Percentiles rank a stretch among this genome's conserved stretches.
Conservation (phyloP, 352 stramenopile genomes). For the Elongisporangium undulatum region DNA sequence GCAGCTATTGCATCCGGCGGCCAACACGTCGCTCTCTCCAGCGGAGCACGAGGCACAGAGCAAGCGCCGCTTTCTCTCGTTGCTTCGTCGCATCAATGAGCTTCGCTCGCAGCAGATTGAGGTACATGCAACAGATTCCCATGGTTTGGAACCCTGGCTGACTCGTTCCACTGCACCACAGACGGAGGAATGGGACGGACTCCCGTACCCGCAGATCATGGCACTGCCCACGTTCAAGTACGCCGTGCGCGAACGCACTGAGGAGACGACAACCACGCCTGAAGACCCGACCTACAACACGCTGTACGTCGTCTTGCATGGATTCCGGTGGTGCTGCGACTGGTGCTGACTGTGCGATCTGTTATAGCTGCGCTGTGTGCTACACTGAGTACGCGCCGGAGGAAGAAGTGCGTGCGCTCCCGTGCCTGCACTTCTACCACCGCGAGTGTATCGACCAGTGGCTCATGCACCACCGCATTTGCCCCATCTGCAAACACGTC, state of each 20-base stretch:
- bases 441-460: constrained; percentile 89
- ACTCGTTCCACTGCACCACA: constrained; percentile 10
- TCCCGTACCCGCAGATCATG: constrained; percentile 82
- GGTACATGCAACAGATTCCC: constrained; percentile 7
- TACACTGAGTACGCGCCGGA: constrained; percentile 72
- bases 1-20: constrained; percentile 1
- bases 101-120: constrained; percentile 76
- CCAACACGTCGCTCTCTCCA: background rate
- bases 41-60: constrained; percentile 35
- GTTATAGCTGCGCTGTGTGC: constrained; percentile 65
- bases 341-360: background rate
- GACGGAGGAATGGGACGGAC: constrained; percentile 63
- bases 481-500: constrained; percentile 85
- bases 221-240: constrained; percentile 79
- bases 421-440: constrained; percentile 88
- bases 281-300: constrained; percentile 47
- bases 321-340: background rate
- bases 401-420: constrained; percentile 75
- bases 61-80: constrained; percentile 67
- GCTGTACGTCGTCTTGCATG: constrained; percentile 14
- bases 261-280: constrained; percentile 13
- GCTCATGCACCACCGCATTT: constrained; percentile 82
- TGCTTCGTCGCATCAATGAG: constrained; percentile 80
- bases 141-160: constrained; percentile 1
- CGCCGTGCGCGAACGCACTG: constrained; percentile 30